Percentiles rank a stretch among this genome's conserved stretches.
These are phyloP conservation scores for Leavenworthia alabamica DNA, from an alignment of 345 rosid species.

Conservation along the genomic window DNA sequence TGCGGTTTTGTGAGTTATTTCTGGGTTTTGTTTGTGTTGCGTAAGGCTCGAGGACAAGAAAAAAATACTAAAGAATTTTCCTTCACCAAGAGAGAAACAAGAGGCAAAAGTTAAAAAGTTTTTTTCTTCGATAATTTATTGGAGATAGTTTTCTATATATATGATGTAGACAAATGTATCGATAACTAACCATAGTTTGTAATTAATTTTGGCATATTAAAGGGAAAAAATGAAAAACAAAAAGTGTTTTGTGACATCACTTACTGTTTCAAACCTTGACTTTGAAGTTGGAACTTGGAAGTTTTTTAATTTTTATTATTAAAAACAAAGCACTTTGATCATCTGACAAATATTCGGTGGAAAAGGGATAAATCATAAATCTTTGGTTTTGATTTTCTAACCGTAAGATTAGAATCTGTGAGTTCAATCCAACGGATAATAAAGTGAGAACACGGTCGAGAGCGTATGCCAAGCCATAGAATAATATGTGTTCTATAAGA, in stretches of 20 bases:
- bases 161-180: neutral
- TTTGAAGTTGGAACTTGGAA: neutral
- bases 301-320: neutral
- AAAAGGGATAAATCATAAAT: neutral
- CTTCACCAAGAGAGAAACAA: slow-evolving; percentile 1
- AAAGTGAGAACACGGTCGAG: neutral
- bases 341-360: slow-evolving; percentile 17
- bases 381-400: neutral
- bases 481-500: neutral
- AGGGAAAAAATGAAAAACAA: neutral
- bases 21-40: neutral
- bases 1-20: neutral
- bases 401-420: slow-evolving; percentile 12
- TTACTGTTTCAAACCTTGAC: slow-evolving; percentile 17
- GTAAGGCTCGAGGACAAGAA: slow-evolving; percentile 24
- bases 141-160: neutral
- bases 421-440: slow-evolving; percentile 9
- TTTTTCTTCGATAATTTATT: neutral
- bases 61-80: neutral
- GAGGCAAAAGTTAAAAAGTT: neutral
- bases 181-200: neutral
- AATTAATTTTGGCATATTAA: neutral
- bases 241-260: slow-evolving; percentile 17
- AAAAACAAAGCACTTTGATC: neutral
- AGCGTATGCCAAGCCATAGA: slow-evolving; percentile 4